Evolutionary conservation across 2,329 filamentous ascomycete species (phyloP).

Genomic region (Venturia carpophila): DNA sequence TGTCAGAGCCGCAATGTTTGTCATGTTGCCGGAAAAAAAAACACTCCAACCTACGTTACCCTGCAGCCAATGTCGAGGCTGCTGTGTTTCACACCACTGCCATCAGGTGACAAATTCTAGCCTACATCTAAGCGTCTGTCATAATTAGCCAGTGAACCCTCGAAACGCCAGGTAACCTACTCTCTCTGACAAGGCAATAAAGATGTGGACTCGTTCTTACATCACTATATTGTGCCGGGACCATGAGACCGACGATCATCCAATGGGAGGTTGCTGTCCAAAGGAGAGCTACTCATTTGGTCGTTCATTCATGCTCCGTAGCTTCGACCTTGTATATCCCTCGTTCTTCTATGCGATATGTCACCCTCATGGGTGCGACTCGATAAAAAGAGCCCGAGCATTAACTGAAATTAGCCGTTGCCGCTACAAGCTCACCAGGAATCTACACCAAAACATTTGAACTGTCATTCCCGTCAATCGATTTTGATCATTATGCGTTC

Average conservation of each 20-base stretch:
- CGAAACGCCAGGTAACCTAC: neutral
- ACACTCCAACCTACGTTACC: neutral
- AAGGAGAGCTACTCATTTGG: neutral
- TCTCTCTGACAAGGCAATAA: neutral
- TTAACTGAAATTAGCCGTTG: neutral
- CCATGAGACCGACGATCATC: neutral
- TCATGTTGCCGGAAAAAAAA: neutral
- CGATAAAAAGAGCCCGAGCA: neutral
- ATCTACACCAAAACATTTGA: neutral
- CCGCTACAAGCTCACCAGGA: neutral
- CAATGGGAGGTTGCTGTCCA: neutral
- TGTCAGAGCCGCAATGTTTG: too few species aligned
- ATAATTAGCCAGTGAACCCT: neutral
- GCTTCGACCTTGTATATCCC: neutral
- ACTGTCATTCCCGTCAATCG: neutral
- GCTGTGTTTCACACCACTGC: neutral
- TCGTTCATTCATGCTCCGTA: neutral
- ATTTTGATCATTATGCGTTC: slow-evolving; percentile 17
- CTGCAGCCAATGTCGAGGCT: neutral
- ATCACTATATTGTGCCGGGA: neutral
- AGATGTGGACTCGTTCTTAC: neutral
- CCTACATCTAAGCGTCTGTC: neutral
- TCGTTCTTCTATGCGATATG: slow-evolving; percentile 2
- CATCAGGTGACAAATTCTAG: neutral
- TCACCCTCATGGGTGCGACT: neutral